Conservation (phyloP, 2,329 filamentous ascomycete genomes). For the Alternaria sp. region DNA sequence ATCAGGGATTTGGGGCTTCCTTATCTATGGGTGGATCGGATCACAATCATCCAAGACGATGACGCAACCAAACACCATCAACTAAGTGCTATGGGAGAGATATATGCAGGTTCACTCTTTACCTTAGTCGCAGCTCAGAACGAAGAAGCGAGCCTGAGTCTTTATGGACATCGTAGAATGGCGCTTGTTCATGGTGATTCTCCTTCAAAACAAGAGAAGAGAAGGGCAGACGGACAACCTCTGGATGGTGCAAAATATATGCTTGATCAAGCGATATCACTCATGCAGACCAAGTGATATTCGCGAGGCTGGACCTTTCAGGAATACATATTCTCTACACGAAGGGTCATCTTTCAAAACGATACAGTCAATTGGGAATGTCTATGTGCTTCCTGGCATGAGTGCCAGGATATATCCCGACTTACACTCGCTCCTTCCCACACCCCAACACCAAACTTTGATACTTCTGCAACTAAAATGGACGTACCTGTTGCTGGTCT, state of each 20-base stretch:
- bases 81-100: slow-evolving; percentile 21
- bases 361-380: slow-evolving; percentile 28
- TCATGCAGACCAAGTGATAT: slow-evolving; percentile 22
- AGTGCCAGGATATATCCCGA: slow-evolving; percentile 9
- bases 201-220: not conserved
- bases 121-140: slow-evolving; percentile 24
- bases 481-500: not conserved
- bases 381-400: slow-evolving; percentile 17
- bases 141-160: slow-evolving; percentile 12
- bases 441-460: not conserved
- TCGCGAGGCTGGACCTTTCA: slow-evolving; percentile 31
- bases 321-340: slow-evolving; percentile 23
- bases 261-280: slow-evolving; percentile 2
- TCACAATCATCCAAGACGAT: slow-evolving; percentile 22
- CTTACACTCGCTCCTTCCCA: not conserved
- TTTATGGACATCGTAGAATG: slow-evolving; percentile 8
- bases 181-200: not conserved
- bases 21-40: slow-evolving; percentile 18
- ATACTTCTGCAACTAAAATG: not conserved
- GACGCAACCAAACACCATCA: slow-evolving; percentile 13
- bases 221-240: not conserved
- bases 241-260: not conserved
- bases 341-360: slow-evolving; percentile 24
- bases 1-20: slow-evolving; percentile 6
- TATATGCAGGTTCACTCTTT: slow-evolving; percentile 22